phyloP scores from a whole-genome alignment of 2,329 filamentous ascomycete species.

The Botrytis paeoniae region DNA sequence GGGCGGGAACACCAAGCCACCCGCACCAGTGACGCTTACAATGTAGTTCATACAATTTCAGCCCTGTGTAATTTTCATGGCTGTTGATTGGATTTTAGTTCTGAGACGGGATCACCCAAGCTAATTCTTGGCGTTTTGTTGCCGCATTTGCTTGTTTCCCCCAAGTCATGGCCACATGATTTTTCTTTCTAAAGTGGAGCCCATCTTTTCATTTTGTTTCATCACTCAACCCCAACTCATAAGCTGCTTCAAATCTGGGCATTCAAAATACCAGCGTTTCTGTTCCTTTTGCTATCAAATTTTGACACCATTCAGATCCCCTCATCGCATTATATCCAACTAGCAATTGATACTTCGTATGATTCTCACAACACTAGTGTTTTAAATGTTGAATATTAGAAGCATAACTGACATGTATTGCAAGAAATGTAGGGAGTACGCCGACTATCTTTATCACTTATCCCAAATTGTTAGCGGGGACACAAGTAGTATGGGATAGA shows the following conservation, averaged over 20 bases:
- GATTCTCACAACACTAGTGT: not conserved
- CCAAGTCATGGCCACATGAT: not conserved
- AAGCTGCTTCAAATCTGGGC: not conserved
- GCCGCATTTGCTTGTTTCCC: not conserved
- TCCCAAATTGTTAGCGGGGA: not conserved
- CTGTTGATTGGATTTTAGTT: not conserved
- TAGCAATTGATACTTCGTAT: not conserved
- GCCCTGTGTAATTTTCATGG: not conserved
- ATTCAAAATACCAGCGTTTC: not conserved
- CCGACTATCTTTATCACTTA: not conserved
- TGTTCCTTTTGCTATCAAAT: not conserved
- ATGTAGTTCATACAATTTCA: not conserved
- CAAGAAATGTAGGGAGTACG: not conserved
- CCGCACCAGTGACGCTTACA: not conserved
- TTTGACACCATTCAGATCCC: not conserved
- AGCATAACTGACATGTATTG: not conserved
- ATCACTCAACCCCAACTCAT: not conserved
- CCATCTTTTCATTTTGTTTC: not conserved
- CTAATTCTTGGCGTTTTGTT: not conserved
- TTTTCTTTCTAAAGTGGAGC: not conserved
- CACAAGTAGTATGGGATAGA: not conserved
- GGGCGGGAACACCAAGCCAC: not conserved
- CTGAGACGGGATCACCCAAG: not conserved
- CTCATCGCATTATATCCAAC: not conserved
- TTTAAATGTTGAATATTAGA: not conserved